Evolutionary conservation across 2,329 filamentous ascomycete genomes (phyloP).

Genomic region (Aschersonia sp.): DNA sequence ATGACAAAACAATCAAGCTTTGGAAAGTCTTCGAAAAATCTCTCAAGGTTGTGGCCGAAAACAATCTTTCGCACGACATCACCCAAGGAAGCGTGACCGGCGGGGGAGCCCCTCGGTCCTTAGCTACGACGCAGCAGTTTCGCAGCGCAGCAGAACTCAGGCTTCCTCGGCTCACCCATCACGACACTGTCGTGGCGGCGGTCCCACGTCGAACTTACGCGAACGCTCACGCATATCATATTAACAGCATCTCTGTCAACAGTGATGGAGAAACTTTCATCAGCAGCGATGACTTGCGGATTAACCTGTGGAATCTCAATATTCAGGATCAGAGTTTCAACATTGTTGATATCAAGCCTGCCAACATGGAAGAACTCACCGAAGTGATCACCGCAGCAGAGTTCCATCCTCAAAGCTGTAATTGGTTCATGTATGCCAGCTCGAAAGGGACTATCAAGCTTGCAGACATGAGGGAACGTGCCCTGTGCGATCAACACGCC

Average conservation of each 20-base stretch:
- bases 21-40: conserved; percentile 99
- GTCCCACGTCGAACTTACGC: conserved; percentile 93
- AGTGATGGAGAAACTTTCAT: conserved; percentile 99
- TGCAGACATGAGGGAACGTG: conserved; percentile 95
- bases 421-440: conserved; percentile 99
- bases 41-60: conserved; percentile 95
- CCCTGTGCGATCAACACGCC: conserved; percentile 86
- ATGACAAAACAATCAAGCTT: conserved; percentile 99
- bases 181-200: conserved; percentile 94
- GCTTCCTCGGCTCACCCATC: conserved; percentile 89
- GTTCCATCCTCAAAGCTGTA: conserved; percentile 93
- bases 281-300: conserved; percentile 91
- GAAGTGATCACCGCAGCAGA: conserved; percentile 98
- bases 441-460: conserved; percentile 98
- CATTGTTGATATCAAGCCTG: conserved; percentile 98
- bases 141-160: conserved; percentile 73
- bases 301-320: conserved; percentile 98
- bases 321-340: conserved; percentile 99
- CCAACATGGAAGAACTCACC: conserved; percentile 98
- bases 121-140: conserved; percentile 57
- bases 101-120: conserved; percentile 61
- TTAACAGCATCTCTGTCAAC: conserved; percentile 99
- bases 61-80: conserved; percentile 90
- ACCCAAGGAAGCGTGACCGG: conserved; percentile 62
- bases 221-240: conserved; percentile 97